Conservation (phyloP, 2,329 filamentous ascomycete genomes). For the Chalaropsis ovoidea region DNA sequence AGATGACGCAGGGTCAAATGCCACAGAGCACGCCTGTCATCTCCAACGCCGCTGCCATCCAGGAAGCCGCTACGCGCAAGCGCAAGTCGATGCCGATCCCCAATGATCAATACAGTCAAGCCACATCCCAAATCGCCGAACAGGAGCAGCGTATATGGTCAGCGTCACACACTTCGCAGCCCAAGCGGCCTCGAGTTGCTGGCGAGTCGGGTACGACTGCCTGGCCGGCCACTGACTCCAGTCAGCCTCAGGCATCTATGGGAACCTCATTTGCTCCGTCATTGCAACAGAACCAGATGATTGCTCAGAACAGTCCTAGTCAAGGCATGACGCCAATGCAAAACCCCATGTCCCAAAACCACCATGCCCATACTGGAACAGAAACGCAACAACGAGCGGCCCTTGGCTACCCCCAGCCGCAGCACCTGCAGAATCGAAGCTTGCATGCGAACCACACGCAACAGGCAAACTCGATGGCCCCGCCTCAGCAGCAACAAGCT, state of each 20-base stretch:
- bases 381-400: constrained; percentile 19
- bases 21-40: constrained; percentile 15
- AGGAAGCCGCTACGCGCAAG: constrained; percentile 22
- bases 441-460: constrained; percentile 24
- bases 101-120: constrained; percentile 21
- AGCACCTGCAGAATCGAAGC: constrained; percentile 11
- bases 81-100: constrained; percentile 24
- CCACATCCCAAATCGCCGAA: constrained; percentile 17
- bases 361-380: constrained; percentile 16
- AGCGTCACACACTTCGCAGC: constrained; percentile 14
- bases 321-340: constrained; percentile 15
- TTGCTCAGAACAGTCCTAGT: constrained; percentile 20
- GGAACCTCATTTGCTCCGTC: constrained; percentile 16
- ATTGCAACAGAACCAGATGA: constrained; percentile 24
- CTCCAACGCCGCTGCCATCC: constrained; percentile 8
- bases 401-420: constrained; percentile 13
- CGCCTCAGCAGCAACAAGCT: constrained; percentile 8
- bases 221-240: constrained; percentile 16
- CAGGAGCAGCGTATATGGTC: constrained; percentile 19
- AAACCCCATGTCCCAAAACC: constrained; percentile 18
- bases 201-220: constrained; percentile 14
- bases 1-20: constrained; percentile 18
- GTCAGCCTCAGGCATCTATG: constrained; percentile 20
- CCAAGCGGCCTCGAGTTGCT: constrained; percentile 23
- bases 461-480: constrained; percentile 16